These are phyloP conservation scores for Fusarium xylarioides DNA, from an alignment of 2,329 filamentous ascomycete genomes.

Conservation along the genomic window DNA sequence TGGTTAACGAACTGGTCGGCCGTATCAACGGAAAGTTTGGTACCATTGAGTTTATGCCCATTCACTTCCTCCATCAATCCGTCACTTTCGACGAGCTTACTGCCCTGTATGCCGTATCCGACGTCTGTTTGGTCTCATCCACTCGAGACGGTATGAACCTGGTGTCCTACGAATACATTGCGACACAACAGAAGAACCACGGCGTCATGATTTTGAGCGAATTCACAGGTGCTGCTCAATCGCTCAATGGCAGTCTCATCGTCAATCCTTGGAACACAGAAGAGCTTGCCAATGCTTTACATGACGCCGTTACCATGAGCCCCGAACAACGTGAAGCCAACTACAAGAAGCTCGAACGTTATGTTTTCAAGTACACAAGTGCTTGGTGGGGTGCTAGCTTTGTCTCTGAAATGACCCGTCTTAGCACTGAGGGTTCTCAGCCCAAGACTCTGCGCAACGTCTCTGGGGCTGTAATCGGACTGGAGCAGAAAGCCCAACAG, in stretches of 20 bases:
- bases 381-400: constrained; percentile 97
- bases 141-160: constrained; percentile 99
- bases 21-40: constrained; percentile 97
- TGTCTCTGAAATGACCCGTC: constrained; percentile 79
- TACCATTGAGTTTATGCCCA: constrained; percentile 98
- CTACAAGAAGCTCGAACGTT: constrained; percentile 91
- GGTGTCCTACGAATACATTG: constrained; percentile 98
- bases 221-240: constrained; percentile 95
- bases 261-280: constrained; percentile 99
- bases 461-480: constrained; percentile 50
- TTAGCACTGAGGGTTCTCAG: constrained; percentile 52
- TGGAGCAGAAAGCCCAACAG: constrained; percentile 43
- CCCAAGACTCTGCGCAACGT: constrained; percentile 54
- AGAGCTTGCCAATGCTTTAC: constrained; percentile 89
- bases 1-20: constrained; percentile 96
- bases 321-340: constrained; percentile 87
- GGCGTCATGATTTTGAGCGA: constrained; percentile 96
- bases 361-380: constrained; percentile 97
- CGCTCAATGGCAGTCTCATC: constrained; percentile 89
- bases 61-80: constrained; percentile 97
- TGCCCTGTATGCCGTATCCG: constrained; percentile 89
- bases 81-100: constrained; percentile 95
- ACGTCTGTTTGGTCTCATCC: constrained; percentile 90
- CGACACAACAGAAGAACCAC: constrained; percentile 87
- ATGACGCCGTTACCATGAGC: constrained; percentile 96